Evolutionary conservation across 208 protist species (phyloP).

Genomic region (Acanthamoeba rhysodes): DNA sequence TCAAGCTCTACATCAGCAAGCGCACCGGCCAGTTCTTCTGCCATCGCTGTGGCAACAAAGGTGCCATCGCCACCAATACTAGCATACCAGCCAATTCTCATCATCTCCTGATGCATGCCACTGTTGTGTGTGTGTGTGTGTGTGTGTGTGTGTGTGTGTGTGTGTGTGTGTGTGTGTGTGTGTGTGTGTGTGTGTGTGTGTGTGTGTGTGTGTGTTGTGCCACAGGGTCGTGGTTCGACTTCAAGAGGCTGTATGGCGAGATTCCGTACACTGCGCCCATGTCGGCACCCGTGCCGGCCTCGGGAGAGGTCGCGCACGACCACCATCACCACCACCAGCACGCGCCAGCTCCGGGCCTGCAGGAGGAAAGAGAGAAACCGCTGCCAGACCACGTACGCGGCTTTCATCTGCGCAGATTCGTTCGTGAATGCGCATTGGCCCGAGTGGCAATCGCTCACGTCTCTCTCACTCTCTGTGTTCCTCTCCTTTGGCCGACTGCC

Average conservation of each 20-base stretch:
- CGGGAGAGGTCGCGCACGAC: neutral
- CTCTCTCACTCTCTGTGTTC: neutral
- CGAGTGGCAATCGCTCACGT: neutral
- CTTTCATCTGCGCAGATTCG: too few relatives aligned
- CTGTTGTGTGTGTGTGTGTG: neutral
- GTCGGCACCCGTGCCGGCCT: neutral
- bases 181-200: too few relatives aligned
- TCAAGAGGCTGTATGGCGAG: conserved; percentile 70
- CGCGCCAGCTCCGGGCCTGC: neutral
- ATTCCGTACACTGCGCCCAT: conserved; percentile 16
- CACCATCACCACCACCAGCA: neutral
- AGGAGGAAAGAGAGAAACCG: neutral
- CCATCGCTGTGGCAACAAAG: conserved; percentile 84
- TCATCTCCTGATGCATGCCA: neutral
- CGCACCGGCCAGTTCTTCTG: conserved; percentile 82
- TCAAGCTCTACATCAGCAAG: conserved; percentile 86
- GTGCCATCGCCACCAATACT: too few relatives aligned
- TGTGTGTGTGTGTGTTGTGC: too few relatives aligned
- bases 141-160: too few relatives aligned
- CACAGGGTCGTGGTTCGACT: conserved; percentile 83
- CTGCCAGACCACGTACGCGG: conserved; percentile 55
- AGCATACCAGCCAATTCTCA: too few relatives aligned
- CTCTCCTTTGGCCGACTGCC: too few relatives aligned
- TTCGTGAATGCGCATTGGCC: too few relatives aligned
- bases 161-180: too few relatives aligned